Evolutionary conservation across 352 stramenopile species (phyloP).

Genomic region (Phytophthora quininea): DNA sequence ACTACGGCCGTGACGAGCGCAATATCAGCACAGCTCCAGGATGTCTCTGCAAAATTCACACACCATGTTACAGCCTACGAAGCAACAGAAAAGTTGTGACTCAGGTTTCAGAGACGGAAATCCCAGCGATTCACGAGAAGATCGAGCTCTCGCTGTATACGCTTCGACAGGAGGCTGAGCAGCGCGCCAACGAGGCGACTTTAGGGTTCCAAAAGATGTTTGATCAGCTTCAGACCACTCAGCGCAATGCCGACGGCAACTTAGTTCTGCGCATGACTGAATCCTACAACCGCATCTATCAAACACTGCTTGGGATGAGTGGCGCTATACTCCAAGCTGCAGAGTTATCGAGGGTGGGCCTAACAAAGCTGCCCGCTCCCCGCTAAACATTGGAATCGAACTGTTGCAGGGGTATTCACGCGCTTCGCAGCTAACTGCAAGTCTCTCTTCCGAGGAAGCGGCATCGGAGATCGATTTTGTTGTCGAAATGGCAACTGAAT

Average conservation of each 20-base stretch:
- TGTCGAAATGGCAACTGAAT: conserved; percentile 39
- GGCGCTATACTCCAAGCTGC: conserved; percentile 47
- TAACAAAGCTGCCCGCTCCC: conserved; percentile 14
- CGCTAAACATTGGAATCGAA: conserved; percentile 47
- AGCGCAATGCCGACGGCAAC: conserved; percentile 18
- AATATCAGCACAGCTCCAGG: conserved; percentile 44
- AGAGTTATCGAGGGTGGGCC: conserved; percentile 39
- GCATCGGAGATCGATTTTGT: conserved; percentile 32
- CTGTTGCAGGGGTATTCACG: conserved; percentile 46
- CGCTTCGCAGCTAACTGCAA: conserved; percentile 43
- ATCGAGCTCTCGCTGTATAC: conserved; percentile 49
- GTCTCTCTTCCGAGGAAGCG: conserved; percentile 13
- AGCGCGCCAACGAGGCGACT: conserved; percentile 43
- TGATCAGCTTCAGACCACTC: conserved; percentile 34
- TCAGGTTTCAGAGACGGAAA: conserved; percentile 42
- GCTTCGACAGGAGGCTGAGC: conserved; percentile 51
- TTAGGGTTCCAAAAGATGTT: conserved; percentile 42
- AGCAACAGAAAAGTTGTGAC: conserved; percentile 35
- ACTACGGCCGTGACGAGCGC: conserved; percentile 28
- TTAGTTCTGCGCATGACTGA: conserved; percentile 35
- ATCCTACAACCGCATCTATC: conserved; percentile 52
- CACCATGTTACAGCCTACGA: conserved; percentile 37
- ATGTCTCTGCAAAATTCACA: conserved; percentile 39
- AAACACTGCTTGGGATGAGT: conserved; percentile 56
- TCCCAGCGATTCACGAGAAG: conserved; percentile 45